Evolutionary conservation across 116 monocot species (phyloP), one percentile per base, ranked within the genome.

Genomic region (Papilionanthe hybrid): DNA sequence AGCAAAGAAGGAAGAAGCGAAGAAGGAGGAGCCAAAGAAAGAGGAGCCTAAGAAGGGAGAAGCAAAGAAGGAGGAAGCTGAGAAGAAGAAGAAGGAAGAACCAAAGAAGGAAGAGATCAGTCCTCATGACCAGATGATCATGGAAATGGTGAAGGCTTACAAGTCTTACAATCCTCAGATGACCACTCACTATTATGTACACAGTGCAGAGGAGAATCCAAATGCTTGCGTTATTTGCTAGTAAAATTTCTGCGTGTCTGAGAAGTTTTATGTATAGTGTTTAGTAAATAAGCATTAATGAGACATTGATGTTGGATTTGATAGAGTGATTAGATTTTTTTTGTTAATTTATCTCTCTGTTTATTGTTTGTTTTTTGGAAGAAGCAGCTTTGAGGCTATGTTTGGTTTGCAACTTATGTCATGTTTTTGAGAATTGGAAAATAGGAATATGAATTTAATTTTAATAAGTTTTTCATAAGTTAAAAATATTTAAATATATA

Each of bases 151-250:
- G 1, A 47, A 37, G 48, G 69, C 41, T n/a, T 82, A 76, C 69
- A 37, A 69, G 37, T 17, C 77, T 15, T 76, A 75, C 48, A 65
- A 76, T 55, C 76, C 81, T 30, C 81, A 75, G 6, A 63, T 81
- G 57, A 45, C 66, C 66, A 78, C 60, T 0, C 66, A 66, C 23
- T 78, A 65, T 45, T 66, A 43, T 27, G 66, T 67, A 2, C 66
- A 78, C 43, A 78, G 78, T 41, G 78, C 78, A 18, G 82, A 82
- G 82, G 82, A 82, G 82, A 77, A 77, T 27, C 77, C 77, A 4
- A 82, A 77, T 69, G 55, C 67, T 19, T 82, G 82, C 47, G 68
- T 69, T 68, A 82, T 82, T 7, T 82, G 76, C 68, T 82, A 42
- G 49, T 43, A n/a, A 9, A 45, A 17, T 41, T 71, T 71, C 71